phyloP scores from a whole-genome alignment of 441 rosid species.

The Gossypium laxum region DNA sequence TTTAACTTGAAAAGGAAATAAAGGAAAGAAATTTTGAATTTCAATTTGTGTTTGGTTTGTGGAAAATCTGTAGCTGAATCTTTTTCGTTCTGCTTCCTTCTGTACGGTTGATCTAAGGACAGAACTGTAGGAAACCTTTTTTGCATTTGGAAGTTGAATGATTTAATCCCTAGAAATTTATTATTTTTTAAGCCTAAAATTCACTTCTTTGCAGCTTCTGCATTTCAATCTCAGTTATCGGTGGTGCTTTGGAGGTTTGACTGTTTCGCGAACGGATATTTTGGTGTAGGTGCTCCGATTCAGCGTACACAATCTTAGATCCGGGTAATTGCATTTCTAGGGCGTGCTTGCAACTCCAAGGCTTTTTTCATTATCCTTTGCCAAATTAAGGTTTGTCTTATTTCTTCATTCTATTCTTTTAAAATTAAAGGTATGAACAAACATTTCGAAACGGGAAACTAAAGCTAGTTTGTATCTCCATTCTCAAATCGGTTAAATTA shows the following conservation, averaged over 20 bases:
- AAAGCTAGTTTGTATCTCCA: neutral
- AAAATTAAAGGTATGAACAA: neutral
- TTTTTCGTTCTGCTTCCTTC: neutral
- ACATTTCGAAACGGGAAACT: neutral
- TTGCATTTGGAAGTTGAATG: neutral
- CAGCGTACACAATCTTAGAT: conserved; percentile 4
- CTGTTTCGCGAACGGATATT: neutral
- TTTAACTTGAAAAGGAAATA: neutral
- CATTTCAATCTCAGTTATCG: neutral
- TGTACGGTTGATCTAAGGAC: neutral
- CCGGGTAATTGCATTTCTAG: neutral
- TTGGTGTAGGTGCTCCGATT: neutral
- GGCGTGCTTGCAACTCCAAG: conserved; percentile 3
- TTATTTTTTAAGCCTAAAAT: neutral
- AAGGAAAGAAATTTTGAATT: neutral
- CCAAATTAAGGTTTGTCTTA: conserved; percentile 5
- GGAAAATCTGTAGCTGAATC: neutral
- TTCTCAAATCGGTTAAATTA: neutral
- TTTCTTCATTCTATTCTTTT: conserved; percentile 3
- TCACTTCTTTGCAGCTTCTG: conserved; percentile 1
- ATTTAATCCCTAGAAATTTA: neutral
- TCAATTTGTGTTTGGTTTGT: neutral
- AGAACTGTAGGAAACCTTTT: neutral
- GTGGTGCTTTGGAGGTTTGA: neutral
- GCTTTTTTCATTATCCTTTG: neutral